Conservation (phyloP, 2,329 filamentous ascomycete species). For the Boeremia lycopersici region DNA sequence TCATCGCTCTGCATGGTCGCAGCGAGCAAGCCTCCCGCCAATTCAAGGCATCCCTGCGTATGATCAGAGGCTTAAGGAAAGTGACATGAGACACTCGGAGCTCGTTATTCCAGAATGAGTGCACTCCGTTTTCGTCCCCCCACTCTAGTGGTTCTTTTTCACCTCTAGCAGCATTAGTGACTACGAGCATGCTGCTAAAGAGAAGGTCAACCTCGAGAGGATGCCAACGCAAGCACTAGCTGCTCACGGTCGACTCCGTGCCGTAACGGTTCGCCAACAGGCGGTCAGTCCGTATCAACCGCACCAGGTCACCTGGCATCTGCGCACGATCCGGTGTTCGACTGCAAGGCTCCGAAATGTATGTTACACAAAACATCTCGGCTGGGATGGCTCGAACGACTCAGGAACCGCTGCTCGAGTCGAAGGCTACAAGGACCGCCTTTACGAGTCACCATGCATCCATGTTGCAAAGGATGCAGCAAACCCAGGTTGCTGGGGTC, state of each 20-base stretch:
- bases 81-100: constrained; percentile 1
- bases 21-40: background rate
- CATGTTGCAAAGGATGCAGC: background rate
- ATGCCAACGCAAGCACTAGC: constrained; percentile 15
- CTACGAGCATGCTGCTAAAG: constrained; percentile 1
- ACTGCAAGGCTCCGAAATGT: background rate
- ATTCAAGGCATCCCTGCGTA: constrained; percentile 3
- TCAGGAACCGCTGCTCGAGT: constrained; percentile 11
- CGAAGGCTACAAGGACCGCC: background rate
- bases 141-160: constrained; percentile 8
- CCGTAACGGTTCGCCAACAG: constrained; percentile 8
- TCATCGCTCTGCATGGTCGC: background rate
- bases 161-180: constrained; percentile 5
- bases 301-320: constrained; percentile 1
- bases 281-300: constrained; percentile 8
- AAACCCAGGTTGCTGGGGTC: background rate
- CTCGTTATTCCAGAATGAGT: background rate
- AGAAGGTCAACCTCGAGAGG: background rate
- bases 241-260: constrained; percentile 14
- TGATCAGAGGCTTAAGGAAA: constrained; percentile 10
- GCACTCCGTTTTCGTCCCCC: constrained; percentile 4
- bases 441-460: constrained; percentile 1
- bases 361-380: background rate
- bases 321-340: background rate
- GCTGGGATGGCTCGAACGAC: background rate